phyloP scores from a whole-genome alignment of 768 basidiomycete species.

The Phaffia tasmanica region DNA sequence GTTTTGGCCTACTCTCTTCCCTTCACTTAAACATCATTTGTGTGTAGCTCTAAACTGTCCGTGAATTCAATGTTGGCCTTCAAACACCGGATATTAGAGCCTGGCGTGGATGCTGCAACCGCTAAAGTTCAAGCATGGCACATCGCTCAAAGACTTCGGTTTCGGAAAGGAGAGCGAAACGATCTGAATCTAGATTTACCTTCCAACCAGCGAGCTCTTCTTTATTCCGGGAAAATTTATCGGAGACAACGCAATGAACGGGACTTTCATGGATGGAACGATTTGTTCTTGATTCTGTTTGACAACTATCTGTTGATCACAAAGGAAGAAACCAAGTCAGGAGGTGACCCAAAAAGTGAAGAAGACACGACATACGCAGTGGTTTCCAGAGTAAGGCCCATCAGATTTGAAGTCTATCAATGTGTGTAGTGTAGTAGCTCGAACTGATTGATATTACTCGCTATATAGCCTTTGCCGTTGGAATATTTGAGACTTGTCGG shows the following conservation, averaged over 20 bases:
- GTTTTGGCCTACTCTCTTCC: neutral
- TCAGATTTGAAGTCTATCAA: neutral
- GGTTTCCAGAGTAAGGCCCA: conserved; percentile 15
- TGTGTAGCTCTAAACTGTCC: neutral
- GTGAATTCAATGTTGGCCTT: neutral
- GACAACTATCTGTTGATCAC: conserved; percentile 26
- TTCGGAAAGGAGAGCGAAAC: conserved; percentile 20
- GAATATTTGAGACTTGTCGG: conserved; percentile 22
- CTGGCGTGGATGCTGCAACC: conserved; percentile 20
- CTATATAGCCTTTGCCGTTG: conserved; percentile 18
- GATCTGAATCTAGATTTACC: conserved; percentile 13
- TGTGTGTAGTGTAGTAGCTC: neutral
- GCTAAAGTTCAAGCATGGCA: conserved; percentile 23
- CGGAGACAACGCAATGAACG: conserved; percentile 13
- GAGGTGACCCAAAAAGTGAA: conserved; percentile 15
- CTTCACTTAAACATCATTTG: neutral
- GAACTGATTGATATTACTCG: neutral
- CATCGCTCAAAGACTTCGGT: conserved; percentile 13
- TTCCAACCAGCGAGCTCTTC: conserved; percentile 15
- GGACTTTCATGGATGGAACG: conserved; percentile 23
- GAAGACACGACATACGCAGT: conserved; percentile 22
- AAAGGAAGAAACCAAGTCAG: conserved; percentile 10
- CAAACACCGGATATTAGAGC: neutral
- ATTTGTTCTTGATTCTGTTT: conserved; percentile 17
- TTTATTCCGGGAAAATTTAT: conserved; percentile 6